Evolutionary conservation across 345 rosid species (phyloP).

Genomic region (Melastoma malabathricum): DNA sequence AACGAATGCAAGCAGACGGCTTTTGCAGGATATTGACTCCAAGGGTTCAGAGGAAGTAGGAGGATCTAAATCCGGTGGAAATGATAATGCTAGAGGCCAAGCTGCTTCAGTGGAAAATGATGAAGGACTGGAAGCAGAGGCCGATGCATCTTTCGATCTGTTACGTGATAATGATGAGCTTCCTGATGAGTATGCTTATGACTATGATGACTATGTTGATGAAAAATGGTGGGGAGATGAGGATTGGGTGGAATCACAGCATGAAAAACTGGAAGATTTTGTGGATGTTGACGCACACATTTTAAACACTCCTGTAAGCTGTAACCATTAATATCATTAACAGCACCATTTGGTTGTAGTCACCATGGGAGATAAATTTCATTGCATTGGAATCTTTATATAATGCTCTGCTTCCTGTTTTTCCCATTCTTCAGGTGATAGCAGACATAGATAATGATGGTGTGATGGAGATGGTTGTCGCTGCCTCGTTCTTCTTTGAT

Average conservation of each 20-base stretch:
- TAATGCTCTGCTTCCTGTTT: conserved; percentile 9
- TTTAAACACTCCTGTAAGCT: conserved; percentile 89
- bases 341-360: background rate
- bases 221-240: conserved; percentile 95
- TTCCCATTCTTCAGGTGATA: conserved; percentile 50
- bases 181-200: conserved; percentile 77
- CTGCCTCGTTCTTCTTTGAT: conserved; percentile 94
- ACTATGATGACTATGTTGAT: conserved; percentile 87
- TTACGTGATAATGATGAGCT: conserved; percentile 85
- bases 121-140: conserved; percentile 70
- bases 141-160: conserved; percentile 84
- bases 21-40: conserved; percentile 51
- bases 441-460: conserved; percentile 99
- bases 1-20: conserved; percentile 53
- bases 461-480: conserved; percentile 82
- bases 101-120: conserved; percentile 76
- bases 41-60: conserved; percentile 29
- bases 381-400: background rate
- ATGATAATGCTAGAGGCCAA: conserved; percentile 23
- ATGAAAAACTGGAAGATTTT: conserved; percentile 79
- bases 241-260: conserved; percentile 80
- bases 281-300: conserved; percentile 86
- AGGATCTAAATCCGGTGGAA: conserved; percentile 30
- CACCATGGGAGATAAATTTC: background rate
- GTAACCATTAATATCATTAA: background rate